phyloP scores from a whole-genome alignment of 1,284 basidiomycete species.

The Moesziomyces sp. region DNA sequence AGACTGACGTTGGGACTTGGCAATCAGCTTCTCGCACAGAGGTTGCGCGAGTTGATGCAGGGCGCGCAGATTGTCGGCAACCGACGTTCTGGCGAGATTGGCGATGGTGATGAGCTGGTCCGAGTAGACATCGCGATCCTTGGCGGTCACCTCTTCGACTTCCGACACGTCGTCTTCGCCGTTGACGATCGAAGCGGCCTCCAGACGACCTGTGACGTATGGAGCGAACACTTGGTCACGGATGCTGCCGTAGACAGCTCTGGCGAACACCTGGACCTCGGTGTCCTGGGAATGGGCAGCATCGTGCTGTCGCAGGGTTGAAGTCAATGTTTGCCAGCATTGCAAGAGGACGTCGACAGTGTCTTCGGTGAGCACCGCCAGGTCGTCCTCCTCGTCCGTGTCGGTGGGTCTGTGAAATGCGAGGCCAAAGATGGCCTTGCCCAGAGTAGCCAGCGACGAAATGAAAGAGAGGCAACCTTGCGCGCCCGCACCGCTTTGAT shows the following conservation, averaged over 20 bases:
- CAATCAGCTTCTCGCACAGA: slow-evolving; percentile 36
- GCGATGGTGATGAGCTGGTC: slow-evolving; percentile 61
- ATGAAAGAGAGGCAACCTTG: slow-evolving; percentile 31
- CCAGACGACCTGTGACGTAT: slow-evolving; percentile 54
- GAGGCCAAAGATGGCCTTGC: slow-evolving; percentile 38
- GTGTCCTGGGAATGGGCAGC: slow-evolving; percentile 19
- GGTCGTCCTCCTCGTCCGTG: slow-evolving; percentile 52
- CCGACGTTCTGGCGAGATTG: slow-evolving; percentile 46
- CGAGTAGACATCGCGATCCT: slow-evolving; percentile 58
- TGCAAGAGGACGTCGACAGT: slow-evolving; percentile 41
- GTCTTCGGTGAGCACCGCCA: slow-evolving; percentile 49
- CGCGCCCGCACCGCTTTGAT: slow-evolving; percentile 11
- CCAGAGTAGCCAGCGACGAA: slow-evolving; percentile 37
- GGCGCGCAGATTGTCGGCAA: slow-evolving; percentile 26
- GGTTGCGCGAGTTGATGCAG: slow-evolving; percentile 30
- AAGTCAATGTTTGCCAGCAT: slow-evolving; percentile 41
- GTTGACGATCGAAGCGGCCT: slow-evolving; percentile 32
- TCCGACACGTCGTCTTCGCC: slow-evolving; percentile 46
- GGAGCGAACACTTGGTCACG: slow-evolving; percentile 53
- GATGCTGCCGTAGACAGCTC: slow-evolving; percentile 44
- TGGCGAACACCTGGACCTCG: slow-evolving; percentile 27
- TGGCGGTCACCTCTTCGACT: slow-evolving; percentile 43
- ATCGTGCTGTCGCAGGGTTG: slow-evolving; percentile 26
- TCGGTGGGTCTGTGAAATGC: slow-evolving; percentile 46
- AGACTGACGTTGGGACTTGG: slow-evolving; percentile 31